These are phyloP conservation scores for Deakozyma indianensis DNA, from an alignment of 805 yeast species.

Conservation along the genomic window DNA sequence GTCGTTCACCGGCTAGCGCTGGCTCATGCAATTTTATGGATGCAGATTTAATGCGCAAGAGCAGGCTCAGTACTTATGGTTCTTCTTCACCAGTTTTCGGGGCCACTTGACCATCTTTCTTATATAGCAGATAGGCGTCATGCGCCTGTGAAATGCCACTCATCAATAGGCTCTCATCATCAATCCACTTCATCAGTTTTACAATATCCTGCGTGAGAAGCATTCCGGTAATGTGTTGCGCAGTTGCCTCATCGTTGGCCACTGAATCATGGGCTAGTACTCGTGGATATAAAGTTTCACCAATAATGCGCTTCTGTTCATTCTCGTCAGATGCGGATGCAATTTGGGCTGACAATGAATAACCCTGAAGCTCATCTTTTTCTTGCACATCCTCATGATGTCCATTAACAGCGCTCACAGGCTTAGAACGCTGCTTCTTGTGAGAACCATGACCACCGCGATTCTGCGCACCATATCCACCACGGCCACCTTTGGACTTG, in stretches of 20 bases:
- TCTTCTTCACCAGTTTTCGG: too few relatives aligned
- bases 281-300: slow-evolving; percentile 84
- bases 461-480: too few relatives aligned
- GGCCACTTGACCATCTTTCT: slow-evolving; percentile 29
- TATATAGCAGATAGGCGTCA: slow-evolving; percentile 79
- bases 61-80: too few relatives aligned
- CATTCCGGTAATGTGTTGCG: slow-evolving; percentile 93
- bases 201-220: slow-evolving; percentile 78
- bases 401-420: slow-evolving; percentile 4
- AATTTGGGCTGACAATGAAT: slow-evolving; percentile 37
- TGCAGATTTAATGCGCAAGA: too few relatives aligned
- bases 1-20: background rate
- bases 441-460: too few relatives aligned
- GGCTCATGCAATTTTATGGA: background rate
- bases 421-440: slow-evolving; percentile 4
- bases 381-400: background rate
- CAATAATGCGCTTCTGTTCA: slow-evolving; percentile 31
- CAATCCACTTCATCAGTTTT: slow-evolving; percentile 72
- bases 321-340: slow-evolving; percentile 29
- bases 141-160: slow-evolving; percentile 81
- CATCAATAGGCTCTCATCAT: slow-evolving; percentile 70
- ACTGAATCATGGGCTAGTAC: slow-evolving; percentile 68
- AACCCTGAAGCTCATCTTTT: slow-evolving; percentile 7
- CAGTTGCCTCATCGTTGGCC: slow-evolving; percentile 64
- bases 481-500: slow-evolving; percentile 2